These are phyloP conservation scores for Trichothecium sympodiale DNA, from an alignment of 2,329 filamentous ascomycete species.

Conservation along the genomic window DNA sequence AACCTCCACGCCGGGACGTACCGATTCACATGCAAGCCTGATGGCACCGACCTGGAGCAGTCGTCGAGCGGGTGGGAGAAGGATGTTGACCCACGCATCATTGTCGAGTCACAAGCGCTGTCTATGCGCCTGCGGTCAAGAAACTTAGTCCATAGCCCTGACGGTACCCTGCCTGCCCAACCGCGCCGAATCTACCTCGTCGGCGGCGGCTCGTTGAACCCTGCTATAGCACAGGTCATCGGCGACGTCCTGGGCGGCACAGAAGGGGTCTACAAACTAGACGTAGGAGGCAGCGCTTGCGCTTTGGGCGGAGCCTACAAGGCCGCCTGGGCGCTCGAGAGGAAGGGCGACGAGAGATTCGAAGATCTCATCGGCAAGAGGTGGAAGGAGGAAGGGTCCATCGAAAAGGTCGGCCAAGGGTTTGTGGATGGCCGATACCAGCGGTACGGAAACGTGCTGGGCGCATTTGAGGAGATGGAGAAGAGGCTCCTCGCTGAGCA, in stretches of 20 bases:
- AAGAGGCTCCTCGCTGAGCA: conserved; percentile 41
- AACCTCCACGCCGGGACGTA: conserved; percentile 80
- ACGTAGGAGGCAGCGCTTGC: conserved; percentile 92
- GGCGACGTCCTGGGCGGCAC: conserved; percentile 80
- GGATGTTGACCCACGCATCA: conserved; percentile 67
- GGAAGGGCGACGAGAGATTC: conserved; percentile 60
- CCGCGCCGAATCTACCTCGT: conserved; percentile 88
- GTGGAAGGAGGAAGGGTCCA: conserved; percentile 78
- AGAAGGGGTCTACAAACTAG: conserved; percentile 86
- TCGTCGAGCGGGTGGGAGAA: conserved; percentile 32
- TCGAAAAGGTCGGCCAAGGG: conserved; percentile 72
- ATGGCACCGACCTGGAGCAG: conserved; percentile 38
- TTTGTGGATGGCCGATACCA: conserved; percentile 67
- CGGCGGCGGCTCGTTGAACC: conserved; percentile 82
- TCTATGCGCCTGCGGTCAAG: conserved; percentile 79
- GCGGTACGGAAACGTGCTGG: conserved; percentile 64
- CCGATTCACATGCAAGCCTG: conserved; percentile 57
- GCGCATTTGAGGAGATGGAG: conserved; percentile 71
- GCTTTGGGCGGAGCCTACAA: conserved; percentile 92
- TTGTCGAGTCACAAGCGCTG: conserved; percentile 90
- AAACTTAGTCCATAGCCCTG: conserved; percentile 54
- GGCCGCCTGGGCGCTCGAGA: conserved; percentile 82
- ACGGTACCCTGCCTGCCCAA: conserved; percentile 56
- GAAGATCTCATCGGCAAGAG: conserved; percentile 75
- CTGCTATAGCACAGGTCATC: conserved; percentile 73